Evolutionary conservation across 2,329 filamentous ascomycete species (phyloP), one percentile per base, ranked within the genome.

Genomic region (Paecilomyces niveus): DNA sequence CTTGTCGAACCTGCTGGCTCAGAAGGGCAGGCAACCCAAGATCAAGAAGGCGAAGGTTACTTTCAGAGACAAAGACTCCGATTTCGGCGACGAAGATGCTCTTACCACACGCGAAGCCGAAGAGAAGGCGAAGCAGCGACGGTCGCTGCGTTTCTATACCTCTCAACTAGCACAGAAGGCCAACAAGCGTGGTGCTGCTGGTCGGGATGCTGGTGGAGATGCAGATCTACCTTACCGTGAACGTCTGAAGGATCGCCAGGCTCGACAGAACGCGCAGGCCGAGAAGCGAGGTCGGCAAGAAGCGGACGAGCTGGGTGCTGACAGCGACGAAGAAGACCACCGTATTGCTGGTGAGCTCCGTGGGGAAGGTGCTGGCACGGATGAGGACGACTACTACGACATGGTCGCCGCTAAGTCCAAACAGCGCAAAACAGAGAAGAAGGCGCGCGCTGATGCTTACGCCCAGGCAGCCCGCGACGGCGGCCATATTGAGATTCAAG

Each of bases 121-220:
- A 50, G 90, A 96, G 68, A 99, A 99, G 76, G 89, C 88, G 0
- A 84, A 85, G 60, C 89, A 89, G 74, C 96, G 94, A 81, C 96
- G 95, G 81, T 91, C 86, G 63, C 83, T 99, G 59, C 89, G 92
- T 62, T 99, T 99, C 81, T 99, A 99, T 82, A 97, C 95, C 2
- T 96, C 92, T 2, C 94, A 99, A 72, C 94, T 99, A 64, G 89
- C 90, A 29, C 93, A 97, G 73, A 97, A 97, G 76, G 86, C 90
- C 58, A 96, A 91, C 78, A 92, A 90, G 72, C 90, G 81, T 71
- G 65, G 85, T 68, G 61, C 77, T 78, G 74, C 89, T 83, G 63
- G 86, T 80, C 49, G 87, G 81, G 72, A 90, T 83, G 62, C 88
- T 79, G 58, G 82, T 75, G 59, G 82, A 72, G 63, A 84, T 76